A percentile compares a stretch with the other conserved stretches of the same genome.
Evolutionary conservation across 495 filamentous ascomycete species (phyloP).

Genomic region (Xylaria curta): DNA sequence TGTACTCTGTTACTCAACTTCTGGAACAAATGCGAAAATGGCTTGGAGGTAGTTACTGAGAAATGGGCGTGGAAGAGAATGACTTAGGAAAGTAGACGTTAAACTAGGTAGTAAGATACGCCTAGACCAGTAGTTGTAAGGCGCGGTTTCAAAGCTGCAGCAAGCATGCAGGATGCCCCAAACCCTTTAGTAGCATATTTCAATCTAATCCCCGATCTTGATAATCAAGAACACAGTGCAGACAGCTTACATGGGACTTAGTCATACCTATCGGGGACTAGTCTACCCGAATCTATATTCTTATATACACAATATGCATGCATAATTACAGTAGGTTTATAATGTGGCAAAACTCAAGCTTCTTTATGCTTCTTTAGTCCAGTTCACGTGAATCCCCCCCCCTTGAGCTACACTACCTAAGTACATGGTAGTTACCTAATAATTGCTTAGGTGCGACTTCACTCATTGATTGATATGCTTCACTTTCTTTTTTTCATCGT

Average conservation of each 20-base stretch:
- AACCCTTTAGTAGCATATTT: slow-evolving; percentile 12
- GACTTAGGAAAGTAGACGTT: neutral
- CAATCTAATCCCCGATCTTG: neutral
- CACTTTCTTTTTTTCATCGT: too few species aligned
- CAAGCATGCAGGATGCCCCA: neutral
- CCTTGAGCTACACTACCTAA: too few species aligned
- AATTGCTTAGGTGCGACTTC: neutral
- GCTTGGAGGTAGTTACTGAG: neutral
- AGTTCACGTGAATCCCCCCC: too few species aligned
- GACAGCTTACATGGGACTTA: neutral
- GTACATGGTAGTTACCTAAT: too few species aligned
- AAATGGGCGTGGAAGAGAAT: neutral
- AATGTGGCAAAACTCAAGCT: neutral
- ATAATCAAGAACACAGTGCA: neutral
- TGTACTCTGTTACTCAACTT: neutral
- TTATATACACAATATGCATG: too few species aligned
- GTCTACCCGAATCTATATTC: neutral
- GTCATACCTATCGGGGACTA: neutral
- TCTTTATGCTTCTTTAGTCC: neutral
- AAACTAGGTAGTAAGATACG: neutral
- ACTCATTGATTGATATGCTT: neutral
- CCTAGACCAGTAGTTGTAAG: neutral
- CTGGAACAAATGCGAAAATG: neutral
- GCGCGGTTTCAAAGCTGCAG: neutral
- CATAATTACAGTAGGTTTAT: neutral